These are phyloP conservation scores for Gossypium aridum DNA, from an alignment of 441 rosid genomes.

Conservation along the genomic window DNA sequence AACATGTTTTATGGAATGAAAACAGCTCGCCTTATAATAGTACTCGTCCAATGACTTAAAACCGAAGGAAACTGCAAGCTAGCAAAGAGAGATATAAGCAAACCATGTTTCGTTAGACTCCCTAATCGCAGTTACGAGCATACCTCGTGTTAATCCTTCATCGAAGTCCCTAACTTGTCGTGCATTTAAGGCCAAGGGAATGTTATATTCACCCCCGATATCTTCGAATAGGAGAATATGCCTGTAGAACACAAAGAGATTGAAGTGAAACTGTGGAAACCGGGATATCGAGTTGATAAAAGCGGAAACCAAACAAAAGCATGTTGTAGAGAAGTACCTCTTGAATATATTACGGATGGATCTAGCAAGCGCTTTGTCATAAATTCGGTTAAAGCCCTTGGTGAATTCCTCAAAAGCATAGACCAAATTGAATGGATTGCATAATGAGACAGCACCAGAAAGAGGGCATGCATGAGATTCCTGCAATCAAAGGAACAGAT, in stretches of 20 bases:
- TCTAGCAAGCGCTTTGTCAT: slow-evolving; percentile 66
- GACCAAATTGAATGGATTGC: slow-evolving; percentile 47
- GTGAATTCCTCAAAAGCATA: slow-evolving; percentile 77
- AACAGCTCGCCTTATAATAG: slow-evolving; percentile 70
- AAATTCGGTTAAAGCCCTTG: slow-evolving; percentile 76
- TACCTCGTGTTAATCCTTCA: slow-evolving; percentile 74
- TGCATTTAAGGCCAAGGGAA: slow-evolving; percentile 58
- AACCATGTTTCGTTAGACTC: not conserved
- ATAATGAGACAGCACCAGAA: slow-evolving; percentile 57
- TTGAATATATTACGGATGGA: slow-evolving; percentile 54
- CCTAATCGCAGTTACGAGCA: not conserved
- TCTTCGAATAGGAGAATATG: slow-evolving; percentile 83
- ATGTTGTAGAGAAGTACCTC: slow-evolving; percentile 34
- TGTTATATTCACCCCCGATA: slow-evolving; percentile 67
- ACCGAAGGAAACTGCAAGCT: slow-evolving; percentile 72
- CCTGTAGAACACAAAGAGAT: slow-evolving; percentile 30
- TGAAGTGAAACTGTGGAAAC: slow-evolving; percentile 10
- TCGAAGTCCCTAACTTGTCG: slow-evolving; percentile 70
- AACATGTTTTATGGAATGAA: slow-evolving; percentile 50
- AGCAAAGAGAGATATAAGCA: slow-evolving; percentile 12
- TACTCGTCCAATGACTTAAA: slow-evolving; percentile 85
- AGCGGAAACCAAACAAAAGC: slow-evolving; percentile 8
- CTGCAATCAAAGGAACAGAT: slow-evolving; percentile 26
- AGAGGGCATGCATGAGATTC: slow-evolving; percentile 61
- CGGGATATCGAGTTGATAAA: slow-evolving; percentile 7